phyloP scores from a whole-genome alignment of 2,329 filamentous ascomycete genomes.

The Neoascochyta sp. region DNA sequence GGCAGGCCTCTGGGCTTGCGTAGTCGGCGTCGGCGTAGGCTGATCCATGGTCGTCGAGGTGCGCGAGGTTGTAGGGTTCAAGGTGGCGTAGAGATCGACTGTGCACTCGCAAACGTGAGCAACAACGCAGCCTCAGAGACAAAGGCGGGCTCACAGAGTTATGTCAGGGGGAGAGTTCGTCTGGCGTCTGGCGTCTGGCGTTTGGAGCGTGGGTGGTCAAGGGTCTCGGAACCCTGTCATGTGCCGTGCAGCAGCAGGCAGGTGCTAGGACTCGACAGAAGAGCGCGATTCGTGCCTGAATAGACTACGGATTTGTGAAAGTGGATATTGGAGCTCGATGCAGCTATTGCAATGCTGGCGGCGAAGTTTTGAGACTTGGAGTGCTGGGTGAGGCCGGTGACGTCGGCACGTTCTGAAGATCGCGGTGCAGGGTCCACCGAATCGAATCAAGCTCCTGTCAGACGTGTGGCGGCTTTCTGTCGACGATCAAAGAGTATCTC shows the following conservation, averaged over 20 bases:
- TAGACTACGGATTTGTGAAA: conserved; percentile 1
- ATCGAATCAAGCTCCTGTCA: conserved; percentile 12
- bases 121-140: no score
- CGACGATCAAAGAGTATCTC: no score
- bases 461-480: no score
- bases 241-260: conserved; percentile 18
- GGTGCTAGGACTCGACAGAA: conserved; percentile 3
- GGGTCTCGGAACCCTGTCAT: conserved; percentile 23
- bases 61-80: conserved; percentile 9
- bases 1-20: conserved; percentile 17
- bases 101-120: no score
- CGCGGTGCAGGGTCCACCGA: conserved; percentile 19
- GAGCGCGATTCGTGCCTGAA: not conserved
- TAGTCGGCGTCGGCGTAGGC: conserved; percentile 19
- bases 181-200: no score
- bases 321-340: conserved; percentile 1
- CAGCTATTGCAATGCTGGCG: conserved; percentile 12
- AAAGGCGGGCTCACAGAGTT: no score
- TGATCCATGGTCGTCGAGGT: conserved; percentile 5
- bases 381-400: conserved; percentile 21
- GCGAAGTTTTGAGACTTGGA: conserved; percentile 18
- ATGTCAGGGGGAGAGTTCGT: no score
- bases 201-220: no score
- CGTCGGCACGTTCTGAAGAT: conserved; percentile 20
- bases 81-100: conserved; percentile 6